Base-by-base conservation (phyloP, 2,329 filamentous ascomycete species). In the Aspergillus ochraceoroseus region DNA sequence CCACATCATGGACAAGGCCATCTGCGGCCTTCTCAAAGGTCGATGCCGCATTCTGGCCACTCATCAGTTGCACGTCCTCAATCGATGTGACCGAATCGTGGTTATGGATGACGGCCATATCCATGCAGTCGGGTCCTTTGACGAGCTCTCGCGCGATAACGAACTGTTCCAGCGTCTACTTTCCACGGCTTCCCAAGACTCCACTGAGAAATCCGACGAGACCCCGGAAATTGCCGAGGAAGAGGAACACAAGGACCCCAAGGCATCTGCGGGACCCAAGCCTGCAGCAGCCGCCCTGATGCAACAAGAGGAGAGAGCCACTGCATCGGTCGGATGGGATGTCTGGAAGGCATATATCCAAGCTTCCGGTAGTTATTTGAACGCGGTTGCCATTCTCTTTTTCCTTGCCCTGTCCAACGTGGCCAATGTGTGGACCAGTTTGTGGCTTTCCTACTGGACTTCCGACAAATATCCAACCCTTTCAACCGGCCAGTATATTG, bases 361-460 rank as follows among this genome's bases (percentile, higher is more conserved):
- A 47, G 84, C 87, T 5, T 86, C 85, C 3, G 79, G 79, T 7
- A 71, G 86, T 5, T 65, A 84, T 49, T 82, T 85, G 46, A 83
- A 79, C 1, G 53, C 57, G 0, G 76, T 83, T 0, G 47, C 79
- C 7, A 62, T 90, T 3, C 61, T 87, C 3, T 43, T 79, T 15
- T 64, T 87, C 2, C 73, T 94, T 7, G 61, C 86, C 4, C 57
- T 88, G 7, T 81, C 85, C 0, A 88, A 95, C 58, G 87, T 82
- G 6, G 77, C 85, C 46, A 95, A 94, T 58, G 90, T 96, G 49
- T 75, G 79, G 51, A 95, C 88, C 8, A 89, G 84, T 56, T 67
- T 96, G 39, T 96, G 90, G 90, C 76, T 96, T 1, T 92, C 88
- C 0, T 96, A 82, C 69, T 96, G 90, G 90, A 94, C 87, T 0